Percentiles rank a stretch among this genome's conserved stretches.
Conservation (phyloP, 257 asterid species). For the Marsdenia floribunda region DNA sequence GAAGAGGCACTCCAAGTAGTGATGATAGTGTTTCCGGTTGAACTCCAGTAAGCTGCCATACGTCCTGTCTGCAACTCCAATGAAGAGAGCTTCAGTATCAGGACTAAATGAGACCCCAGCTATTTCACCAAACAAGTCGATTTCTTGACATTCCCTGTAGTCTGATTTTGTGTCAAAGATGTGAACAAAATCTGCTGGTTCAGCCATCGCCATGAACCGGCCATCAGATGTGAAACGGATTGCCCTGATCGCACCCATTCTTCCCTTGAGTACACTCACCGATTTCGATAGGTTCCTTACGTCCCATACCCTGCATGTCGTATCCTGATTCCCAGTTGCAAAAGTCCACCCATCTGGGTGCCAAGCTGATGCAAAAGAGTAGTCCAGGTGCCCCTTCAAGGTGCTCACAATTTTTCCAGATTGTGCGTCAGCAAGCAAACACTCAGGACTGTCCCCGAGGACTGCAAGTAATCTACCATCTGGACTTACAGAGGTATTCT, state of each 20-base stretch:
- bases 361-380: conserved; percentile 84
- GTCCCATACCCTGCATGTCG: conserved; percentile 84
- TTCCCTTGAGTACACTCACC: conserved; percentile 52
- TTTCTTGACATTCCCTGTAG: conserved; percentile 51
- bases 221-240: conserved; percentile 62
- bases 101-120: conserved; percentile 77
- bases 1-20: conserved; percentile 37
- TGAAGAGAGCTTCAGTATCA: conserved; percentile 59
- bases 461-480: conserved; percentile 63
- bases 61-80: conserved; percentile 67
- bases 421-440: conserved; percentile 31
- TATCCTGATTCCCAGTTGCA: conserved; percentile 90
- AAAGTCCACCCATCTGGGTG: conserved; percentile 66
- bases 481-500: conserved; percentile 67
- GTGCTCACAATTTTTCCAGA: conserved; percentile 42
- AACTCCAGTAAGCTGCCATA: conserved; percentile 78
- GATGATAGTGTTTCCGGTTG: conserved; percentile 31
- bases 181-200: conserved; percentile 82
- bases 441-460: conserved; percentile 69
- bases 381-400: conserved; percentile 68
- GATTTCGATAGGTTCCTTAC: conserved; percentile 63
- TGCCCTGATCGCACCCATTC: conserved; percentile 71
- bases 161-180: conserved; percentile 45
- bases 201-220: conserved; percentile 84
- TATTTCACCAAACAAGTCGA: conserved; percentile 75